Percentiles rank a stretch among this genome's conserved stretches.
These are phyloP conservation scores for Termitomyces sp. DNA, from an alignment of 768 basidiomycete genomes.

Conservation along the genomic window DNA sequence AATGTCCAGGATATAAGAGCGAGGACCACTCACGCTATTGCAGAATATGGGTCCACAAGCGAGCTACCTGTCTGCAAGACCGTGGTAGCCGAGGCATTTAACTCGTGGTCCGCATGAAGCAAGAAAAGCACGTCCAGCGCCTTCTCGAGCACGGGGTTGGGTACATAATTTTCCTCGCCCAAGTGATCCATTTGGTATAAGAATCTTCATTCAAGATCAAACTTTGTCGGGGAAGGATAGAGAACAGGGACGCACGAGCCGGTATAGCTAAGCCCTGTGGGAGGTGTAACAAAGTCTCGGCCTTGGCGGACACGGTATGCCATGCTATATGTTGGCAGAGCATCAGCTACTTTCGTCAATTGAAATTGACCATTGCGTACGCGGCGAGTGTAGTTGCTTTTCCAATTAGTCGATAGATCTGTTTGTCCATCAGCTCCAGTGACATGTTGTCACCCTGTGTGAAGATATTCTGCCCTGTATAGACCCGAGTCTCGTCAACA, in stretches of 20 bases:
- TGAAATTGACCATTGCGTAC: slow-evolving; percentile 31
- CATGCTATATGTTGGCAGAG: slow-evolving; percentile 47
- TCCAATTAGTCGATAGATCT: slow-evolving; percentile 83
- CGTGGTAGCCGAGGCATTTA: slow-evolving; percentile 83
- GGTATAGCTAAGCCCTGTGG: slow-evolving; percentile 76
- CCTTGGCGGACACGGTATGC: slow-evolving; percentile 92
- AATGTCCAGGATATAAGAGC: neutral
- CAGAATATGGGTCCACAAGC: slow-evolving; percentile 86
- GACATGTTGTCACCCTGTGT: slow-evolving; percentile 63
- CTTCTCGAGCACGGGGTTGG: slow-evolving; percentile 81
- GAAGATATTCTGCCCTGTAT: slow-evolving; percentile 70
- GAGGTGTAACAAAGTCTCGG: slow-evolving; percentile 80
- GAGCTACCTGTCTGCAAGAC: slow-evolving; percentile 87
- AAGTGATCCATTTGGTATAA: slow-evolving; percentile 89
- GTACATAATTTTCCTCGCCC: slow-evolving; percentile 63
- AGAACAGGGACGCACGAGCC: slow-evolving; percentile 54
- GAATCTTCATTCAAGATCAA: slow-evolving; percentile 42
- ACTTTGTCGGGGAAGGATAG: neutral
- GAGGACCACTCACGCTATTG: slow-evolving; percentile 53
- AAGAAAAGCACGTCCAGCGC: slow-evolving; percentile 87
- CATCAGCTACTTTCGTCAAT: neutral
- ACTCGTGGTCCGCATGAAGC: slow-evolving; percentile 85
- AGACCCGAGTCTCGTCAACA: neutral
- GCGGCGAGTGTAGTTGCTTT: slow-evolving; percentile 88
- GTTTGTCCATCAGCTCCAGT: slow-evolving; percentile 83